These are phyloP conservation scores for Heliophila coronopifolia DNA, from an alignment of 441 rosid genomes.

Conservation along the genomic window DNA sequence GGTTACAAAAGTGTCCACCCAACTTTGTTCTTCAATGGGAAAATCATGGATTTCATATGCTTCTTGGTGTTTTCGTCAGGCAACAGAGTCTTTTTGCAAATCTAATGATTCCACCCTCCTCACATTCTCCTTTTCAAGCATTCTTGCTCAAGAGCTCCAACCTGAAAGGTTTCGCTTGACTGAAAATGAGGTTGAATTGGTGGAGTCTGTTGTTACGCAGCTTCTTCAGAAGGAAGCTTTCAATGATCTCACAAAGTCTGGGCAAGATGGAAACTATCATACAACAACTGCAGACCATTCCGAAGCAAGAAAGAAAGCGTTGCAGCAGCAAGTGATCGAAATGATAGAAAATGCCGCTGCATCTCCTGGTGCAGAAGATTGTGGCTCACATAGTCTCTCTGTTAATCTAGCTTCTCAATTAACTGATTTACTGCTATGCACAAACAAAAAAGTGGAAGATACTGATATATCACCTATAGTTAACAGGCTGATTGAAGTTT, in stretches of 20 bases:
- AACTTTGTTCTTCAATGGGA: slow-evolving; percentile 83
- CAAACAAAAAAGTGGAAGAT: slow-evolving; percentile 44
- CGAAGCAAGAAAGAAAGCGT: slow-evolving; percentile 33
- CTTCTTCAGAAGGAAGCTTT: slow-evolving; percentile 36
- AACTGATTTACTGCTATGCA: slow-evolving; percentile 35
- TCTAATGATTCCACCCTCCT: slow-evolving; percentile 40
- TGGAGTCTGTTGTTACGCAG: slow-evolving; percentile 43
- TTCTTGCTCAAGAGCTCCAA: slow-evolving; percentile 54
- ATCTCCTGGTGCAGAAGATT: slow-evolving; percentile 61
- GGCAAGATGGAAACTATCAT: slow-evolving; percentile 29
- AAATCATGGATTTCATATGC: slow-evolving; percentile 98
- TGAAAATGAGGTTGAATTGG: slow-evolving; percentile 57
- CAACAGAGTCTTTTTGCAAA: slow-evolving; percentile 44
- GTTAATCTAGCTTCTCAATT: slow-evolving; percentile 61
- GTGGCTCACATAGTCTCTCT: slow-evolving; percentile 55
- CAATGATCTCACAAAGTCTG: slow-evolving; percentile 30
- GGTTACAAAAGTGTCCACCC: slow-evolving; percentile 74
- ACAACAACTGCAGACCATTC: slow-evolving; percentile 36
- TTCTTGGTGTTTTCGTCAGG: slow-evolving; percentile 92
- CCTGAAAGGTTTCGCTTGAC: slow-evolving; percentile 68
- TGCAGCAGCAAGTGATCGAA: slow-evolving; percentile 55
- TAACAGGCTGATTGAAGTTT: slow-evolving; percentile 62
- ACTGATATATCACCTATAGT: slow-evolving; percentile 37
- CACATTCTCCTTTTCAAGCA: slow-evolving; percentile 55
- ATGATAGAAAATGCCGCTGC: slow-evolving; percentile 75